Evolutionary conservation across 495 filamentous ascomycete species (phyloP).

Genomic region (Lophiostoma macrostomum): DNA sequence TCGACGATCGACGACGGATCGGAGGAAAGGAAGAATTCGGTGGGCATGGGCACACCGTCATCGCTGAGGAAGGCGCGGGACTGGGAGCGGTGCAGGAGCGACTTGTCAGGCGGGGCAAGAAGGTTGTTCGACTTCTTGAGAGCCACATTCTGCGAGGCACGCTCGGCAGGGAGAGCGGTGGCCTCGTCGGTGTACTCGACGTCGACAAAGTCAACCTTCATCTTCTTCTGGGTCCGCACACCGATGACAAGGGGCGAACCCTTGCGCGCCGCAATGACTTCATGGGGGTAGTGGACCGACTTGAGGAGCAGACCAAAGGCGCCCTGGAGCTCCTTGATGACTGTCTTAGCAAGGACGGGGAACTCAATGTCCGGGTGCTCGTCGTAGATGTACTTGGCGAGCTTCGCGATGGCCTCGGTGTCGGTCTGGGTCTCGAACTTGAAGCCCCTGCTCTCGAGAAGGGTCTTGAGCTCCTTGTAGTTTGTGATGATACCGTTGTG

Average conservation of each 20-base stretch:
- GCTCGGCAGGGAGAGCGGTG: constrained; percentile 82
- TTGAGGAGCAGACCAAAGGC: constrained; percentile 96
- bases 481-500: constrained; percentile 99
- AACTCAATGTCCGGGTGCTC: constrained; percentile 92
- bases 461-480: constrained; percentile 97
- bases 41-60: constrained; percentile 94
- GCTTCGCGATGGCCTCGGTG: constrained; percentile 97
- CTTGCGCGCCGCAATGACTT: constrained; percentile 96
- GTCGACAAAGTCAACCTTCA: constrained; percentile 99
- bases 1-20: constrained; percentile 98
- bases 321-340: constrained; percentile 97
- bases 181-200: constrained; percentile 89
- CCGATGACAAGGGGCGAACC: constrained; percentile 95
- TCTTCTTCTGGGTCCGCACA: constrained; percentile 92
- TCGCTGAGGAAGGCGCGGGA: constrained; percentile 98
- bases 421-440: constrained; percentile 98
- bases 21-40: constrained; percentile 97
- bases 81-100: constrained; percentile 93
- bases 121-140: constrained; percentile 80
- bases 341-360: constrained; percentile 90
- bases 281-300: constrained; percentile 97
- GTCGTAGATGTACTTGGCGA: constrained; percentile 97
- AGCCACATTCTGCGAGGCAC: constrained; percentile 92
- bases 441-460: constrained; percentile 92
- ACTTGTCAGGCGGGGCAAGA: constrained; percentile 89